Evolutionary conservation across 306 rosid genomes (phyloP).

Genomic region (Citrullus amarus): DNA sequence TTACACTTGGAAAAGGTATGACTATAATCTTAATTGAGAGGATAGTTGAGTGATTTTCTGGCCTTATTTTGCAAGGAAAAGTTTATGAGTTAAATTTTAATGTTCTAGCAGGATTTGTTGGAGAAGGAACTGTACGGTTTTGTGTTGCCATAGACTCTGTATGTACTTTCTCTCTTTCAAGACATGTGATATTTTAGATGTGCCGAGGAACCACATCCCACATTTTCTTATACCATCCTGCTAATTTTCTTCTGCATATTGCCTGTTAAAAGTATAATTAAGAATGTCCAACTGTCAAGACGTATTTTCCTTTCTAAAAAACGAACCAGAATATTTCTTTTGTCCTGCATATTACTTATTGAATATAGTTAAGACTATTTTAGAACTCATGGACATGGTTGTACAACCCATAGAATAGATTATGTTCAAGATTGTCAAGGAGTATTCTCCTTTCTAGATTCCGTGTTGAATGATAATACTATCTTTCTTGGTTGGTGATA

Average conservation of each 20-base stretch:
- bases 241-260: not conserved
- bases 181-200: not conserved
- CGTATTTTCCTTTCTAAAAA: not conserved
- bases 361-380: not conserved
- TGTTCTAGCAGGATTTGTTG: constrained; percentile 52
- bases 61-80: not conserved
- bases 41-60: not conserved
- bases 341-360: not conserved
- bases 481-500: not conserved
- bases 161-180: not conserved
- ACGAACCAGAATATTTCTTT: not conserved
- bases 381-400: too few species aligned
- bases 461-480: not conserved
- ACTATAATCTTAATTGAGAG: not conserved
- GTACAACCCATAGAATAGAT: too few species aligned
- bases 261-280: not conserved
- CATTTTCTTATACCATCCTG: not conserved
- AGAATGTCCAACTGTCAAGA: not conserved
- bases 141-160: constrained; percentile 80
- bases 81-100: not conserved
- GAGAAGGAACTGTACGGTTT: constrained; percentile 38
- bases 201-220: not conserved
- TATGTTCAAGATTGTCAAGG: not conserved
- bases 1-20: constrained; percentile 61
- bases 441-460: not conserved